These are phyloP conservation scores for Sonneratia alba DNA, from an alignment of 345 rosid genomes.

Conservation along the genomic window DNA sequence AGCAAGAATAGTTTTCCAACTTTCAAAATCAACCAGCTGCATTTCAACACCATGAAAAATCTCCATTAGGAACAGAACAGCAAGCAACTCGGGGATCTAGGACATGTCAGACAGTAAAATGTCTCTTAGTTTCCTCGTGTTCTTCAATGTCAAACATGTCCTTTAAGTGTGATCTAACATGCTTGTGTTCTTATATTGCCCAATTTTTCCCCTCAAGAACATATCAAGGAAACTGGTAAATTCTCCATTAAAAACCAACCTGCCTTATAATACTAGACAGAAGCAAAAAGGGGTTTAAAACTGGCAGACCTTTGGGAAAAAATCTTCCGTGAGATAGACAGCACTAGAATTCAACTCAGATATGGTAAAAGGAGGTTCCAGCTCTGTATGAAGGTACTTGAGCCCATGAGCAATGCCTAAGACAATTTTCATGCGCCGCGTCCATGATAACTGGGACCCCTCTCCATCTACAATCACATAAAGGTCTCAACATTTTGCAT, in stretches of 20 bases:
- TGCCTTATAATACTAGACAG: neutral
- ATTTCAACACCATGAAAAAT: neutral
- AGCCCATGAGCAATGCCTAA: slow-evolving; percentile 82
- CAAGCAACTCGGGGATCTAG: neutral
- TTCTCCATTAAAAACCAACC: neutral
- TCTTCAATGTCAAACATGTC: neutral
- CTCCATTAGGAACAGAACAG: neutral
- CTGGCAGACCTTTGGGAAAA: slow-evolving; percentile 71
- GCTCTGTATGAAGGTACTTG: slow-evolving; percentile 80
- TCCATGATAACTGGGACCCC: slow-evolving; percentile 80
- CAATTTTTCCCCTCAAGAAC: too few species aligned
- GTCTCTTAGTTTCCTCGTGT: too few species aligned
- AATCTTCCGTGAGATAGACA: slow-evolving; percentile 91
- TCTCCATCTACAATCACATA: slow-evolving; percentile 64
- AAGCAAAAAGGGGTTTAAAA: neutral
- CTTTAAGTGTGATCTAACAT: neutral
- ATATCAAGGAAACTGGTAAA: too few species aligned
- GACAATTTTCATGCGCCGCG: slow-evolving; percentile 77
- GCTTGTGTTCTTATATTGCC: neutral
- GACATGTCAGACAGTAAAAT: neutral
- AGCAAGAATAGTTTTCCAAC: slow-evolving; percentile 87
- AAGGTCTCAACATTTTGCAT: slow-evolving; percentile 1
- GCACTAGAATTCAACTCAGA: slow-evolving; percentile 86
- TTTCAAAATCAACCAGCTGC: slow-evolving; percentile 94
- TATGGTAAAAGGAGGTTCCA: slow-evolving; percentile 82